Conservation (phyloP, 2,329 filamentous ascomycete species). For the Furcasterigmium furcatum region DNA sequence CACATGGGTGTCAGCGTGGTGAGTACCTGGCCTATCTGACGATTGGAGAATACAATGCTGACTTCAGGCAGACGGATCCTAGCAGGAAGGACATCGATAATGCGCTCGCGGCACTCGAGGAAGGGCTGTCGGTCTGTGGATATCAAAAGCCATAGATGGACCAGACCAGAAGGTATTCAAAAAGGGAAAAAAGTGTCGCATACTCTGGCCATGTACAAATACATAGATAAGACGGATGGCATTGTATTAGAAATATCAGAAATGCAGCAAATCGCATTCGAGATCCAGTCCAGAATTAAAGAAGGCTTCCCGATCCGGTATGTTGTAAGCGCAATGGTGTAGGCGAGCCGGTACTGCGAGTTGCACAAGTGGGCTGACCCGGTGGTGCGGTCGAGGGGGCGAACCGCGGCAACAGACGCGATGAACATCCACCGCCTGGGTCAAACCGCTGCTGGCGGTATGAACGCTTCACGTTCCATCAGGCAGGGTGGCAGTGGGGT, state of each 20-base stretch:
- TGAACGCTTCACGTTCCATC: not conserved
- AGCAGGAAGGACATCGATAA: constrained; percentile 78
- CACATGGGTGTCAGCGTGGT: constrained; percentile 95
- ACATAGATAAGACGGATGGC: too few species aligned
- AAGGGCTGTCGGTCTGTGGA: constrained; percentile 71
- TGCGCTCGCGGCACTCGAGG: constrained; percentile 74
- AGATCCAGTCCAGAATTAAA: not conserved
- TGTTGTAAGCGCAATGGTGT: too few species aligned
- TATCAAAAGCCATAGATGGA: constrained; percentile 44
- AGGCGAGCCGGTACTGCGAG: too few species aligned
- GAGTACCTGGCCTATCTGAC: constrained; percentile 26
- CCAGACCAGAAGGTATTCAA: not conserved
- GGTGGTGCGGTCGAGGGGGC: too few species aligned
- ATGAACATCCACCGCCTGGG: too few species aligned
- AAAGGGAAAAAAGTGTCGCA: not conserved
- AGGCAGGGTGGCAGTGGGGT: constrained; percentile 2
- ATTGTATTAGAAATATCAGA: not conserved
- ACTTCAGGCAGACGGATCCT: constrained; percentile 59
- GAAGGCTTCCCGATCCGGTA: too few species aligned
- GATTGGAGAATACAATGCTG: constrained; percentile 12
- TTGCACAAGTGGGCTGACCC: too few species aligned
- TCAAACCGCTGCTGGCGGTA: too few species aligned
- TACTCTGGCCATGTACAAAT: not conserved
- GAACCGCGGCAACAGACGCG: too few species aligned
- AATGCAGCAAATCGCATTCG: not conserved